These are phyloP conservation scores for Beauveria rudraprayagi DNA, from an alignment of 2,329 filamentous ascomycete genomes.

Conservation along the genomic window DNA sequence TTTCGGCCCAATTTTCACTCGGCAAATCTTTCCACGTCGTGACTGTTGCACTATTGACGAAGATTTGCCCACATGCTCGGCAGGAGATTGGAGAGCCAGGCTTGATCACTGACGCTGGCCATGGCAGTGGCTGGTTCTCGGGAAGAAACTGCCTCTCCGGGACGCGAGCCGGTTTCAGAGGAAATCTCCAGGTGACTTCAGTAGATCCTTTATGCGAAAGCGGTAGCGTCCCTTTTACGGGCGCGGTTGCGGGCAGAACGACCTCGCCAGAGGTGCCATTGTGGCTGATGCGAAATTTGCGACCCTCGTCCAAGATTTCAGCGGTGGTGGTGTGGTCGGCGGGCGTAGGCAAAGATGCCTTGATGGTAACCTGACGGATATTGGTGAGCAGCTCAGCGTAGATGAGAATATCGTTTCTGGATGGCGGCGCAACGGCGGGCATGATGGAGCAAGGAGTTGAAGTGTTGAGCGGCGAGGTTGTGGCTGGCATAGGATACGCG, in stretches of 20 bases:
- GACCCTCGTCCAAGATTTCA: conserved; percentile 36
- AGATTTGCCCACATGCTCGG: conserved; percentile 27
- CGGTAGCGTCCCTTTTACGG: conserved; percentile 28
- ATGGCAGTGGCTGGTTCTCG: conserved; percentile 40
- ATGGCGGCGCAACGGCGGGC: conserved; percentile 9
- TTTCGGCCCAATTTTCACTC: conserved; percentile 96
- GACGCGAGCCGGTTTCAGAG: conserved; percentile 24
- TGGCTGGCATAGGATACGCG: no score
- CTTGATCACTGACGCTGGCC: conserved; percentile 45
- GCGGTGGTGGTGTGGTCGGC: conserved; percentile 34
- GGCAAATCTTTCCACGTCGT: conserved; percentile 82
- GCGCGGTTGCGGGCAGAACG: conserved; percentile 36
- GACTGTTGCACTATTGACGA: conserved; percentile 34
- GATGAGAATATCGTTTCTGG: conserved; percentile 27
- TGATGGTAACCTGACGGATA: conserved; percentile 55
- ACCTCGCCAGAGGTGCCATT: conserved; percentile 27
- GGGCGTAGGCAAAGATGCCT: conserved; percentile 40
- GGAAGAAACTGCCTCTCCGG: conserved; percentile 20
- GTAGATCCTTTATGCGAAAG: conserved; percentile 23
- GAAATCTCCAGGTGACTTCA: conserved; percentile 47
- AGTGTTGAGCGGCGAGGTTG: not conserved
- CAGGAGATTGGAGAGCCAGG: conserved; percentile 34
- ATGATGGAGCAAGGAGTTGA: conserved; percentile 11
- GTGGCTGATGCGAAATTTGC: conserved; percentile 40
- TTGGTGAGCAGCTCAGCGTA: conserved; percentile 60